These are phyloP conservation scores for Protomyces gravidus DNA, from an alignment of 1,139 yeast species.

Conservation along the genomic window DNA sequence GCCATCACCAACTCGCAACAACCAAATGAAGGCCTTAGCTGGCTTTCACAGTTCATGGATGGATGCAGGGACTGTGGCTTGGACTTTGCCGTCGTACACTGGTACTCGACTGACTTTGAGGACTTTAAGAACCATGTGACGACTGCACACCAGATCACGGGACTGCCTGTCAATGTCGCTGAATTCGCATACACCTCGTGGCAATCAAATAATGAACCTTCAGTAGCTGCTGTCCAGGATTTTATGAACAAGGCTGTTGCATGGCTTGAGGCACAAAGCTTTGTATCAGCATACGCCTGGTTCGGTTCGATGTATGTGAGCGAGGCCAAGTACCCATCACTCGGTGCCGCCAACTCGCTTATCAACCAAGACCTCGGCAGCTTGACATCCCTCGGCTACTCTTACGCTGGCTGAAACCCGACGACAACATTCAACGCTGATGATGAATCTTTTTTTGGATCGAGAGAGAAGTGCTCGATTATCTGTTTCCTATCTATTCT, in stretches of 20 bases:
- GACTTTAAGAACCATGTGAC: constrained; percentile 25
- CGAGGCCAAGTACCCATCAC: constrained; percentile 18
- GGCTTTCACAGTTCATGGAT: constrained; percentile 17
- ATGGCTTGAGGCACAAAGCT: constrained; percentile 24
- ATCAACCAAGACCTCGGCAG: constrained; percentile 3
- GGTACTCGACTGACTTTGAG: constrained; percentile 19
- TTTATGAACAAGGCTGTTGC: constrained; percentile 24
- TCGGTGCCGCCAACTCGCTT: constrained; percentile 21
- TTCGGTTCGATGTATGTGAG: constrained; percentile 25
- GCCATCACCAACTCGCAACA: constrained; percentile 26
- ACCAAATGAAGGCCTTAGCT: constrained; percentile 14
- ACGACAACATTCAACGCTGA: no score
- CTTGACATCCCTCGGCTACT: constrained; percentile 7
- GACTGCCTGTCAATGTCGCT: constrained; percentile 26
- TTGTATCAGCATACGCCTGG: constrained; percentile 26
- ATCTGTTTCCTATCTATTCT: not conserved
- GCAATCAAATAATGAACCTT: constrained; percentile 12
- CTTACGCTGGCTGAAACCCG: not conserved
- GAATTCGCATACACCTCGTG: constrained; percentile 27
- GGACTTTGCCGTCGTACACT: constrained; percentile 27
- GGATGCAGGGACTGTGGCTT: constrained; percentile 22
- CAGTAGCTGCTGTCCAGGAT: constrained; percentile 7
- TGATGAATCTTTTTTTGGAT: not conserved
- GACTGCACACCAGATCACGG: constrained; percentile 17
- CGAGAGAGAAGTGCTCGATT: not conserved